Evolutionary conservation across 768 basidiomycete species (phyloP), one percentile per base, ranked within the genome.

Genomic region (Neoboletus magnificus): DNA sequence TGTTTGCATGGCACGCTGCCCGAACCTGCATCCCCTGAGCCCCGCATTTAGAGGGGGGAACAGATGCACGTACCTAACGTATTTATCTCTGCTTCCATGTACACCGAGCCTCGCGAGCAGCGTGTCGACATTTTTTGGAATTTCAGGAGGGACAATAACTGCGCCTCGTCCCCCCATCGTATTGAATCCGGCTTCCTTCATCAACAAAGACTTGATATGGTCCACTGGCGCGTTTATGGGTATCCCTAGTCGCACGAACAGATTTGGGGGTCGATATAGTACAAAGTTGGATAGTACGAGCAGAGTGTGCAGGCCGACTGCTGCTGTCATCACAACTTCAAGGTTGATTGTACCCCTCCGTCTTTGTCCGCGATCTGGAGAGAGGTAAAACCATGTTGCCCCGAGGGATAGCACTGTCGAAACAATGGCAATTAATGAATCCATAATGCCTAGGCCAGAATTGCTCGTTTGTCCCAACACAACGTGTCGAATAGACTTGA

Each of bases 1-100:
- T 9, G 76, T 78, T 43, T 82, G 74, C 16, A 91, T 69, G 5
- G 82, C 80, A 27, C 77, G 68, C 68, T 91, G 89, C 23, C 89
- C 89, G 56, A 89, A 87, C 54, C 89, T 88, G 52, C 25, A 33
- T 44, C 9, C 35, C 4, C 8, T 58, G 59, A 63, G 61, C 41
- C 9, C 15, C 23, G 3, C 7, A 2, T 29, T 18, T 45, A 9
- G 3, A 20, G 15, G 13, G 23, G 40, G 22, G 40, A 40, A 11
- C 12, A n/a, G 12, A 49, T 11, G 46, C 5, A 67, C 78, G 16
- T 46, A 86, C 86, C 84, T 77, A 61, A 82, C 75, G 62, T 88
- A 91, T 43, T 79, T 64, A 1, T 75, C 71, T 52, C 89, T 79
- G 56, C 77, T 71, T 36, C 86, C 87, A 61, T 81, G 79, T 20